Conservation (phyloP, 148 eudicot species). For the Drosera capensis region DNA sequence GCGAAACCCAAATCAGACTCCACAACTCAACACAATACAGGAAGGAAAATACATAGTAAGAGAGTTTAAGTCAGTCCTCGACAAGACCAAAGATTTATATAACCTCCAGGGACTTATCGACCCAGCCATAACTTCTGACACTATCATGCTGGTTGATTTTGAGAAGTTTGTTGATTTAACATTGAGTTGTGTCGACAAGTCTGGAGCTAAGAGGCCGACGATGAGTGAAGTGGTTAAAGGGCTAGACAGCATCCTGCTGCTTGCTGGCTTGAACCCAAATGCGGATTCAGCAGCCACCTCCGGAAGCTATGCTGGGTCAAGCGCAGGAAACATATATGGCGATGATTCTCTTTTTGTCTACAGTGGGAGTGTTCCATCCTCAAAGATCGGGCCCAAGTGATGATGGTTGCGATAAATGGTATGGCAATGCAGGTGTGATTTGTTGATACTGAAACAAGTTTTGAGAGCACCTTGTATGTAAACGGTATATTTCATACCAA, state of each 20-base stretch:
- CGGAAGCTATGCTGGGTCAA: conserved; percentile 22
- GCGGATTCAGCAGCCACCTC: conserved; percentile 46
- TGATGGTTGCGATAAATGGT: no score
- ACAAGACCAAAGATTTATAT: conserved; percentile 31
- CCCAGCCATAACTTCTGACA: conserved; percentile 20
- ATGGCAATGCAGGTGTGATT: no score
- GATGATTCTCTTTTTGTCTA: no score
- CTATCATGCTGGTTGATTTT: conserved; percentile 23
- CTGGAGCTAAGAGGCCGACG: conserved; percentile 35
- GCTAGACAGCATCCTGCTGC: conserved; percentile 44
- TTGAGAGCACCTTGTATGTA: no score
- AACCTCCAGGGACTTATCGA: conserved; percentile 38
- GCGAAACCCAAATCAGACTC: no score
- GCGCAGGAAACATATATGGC: neutral
- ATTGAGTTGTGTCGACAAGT: conserved; percentile 48
- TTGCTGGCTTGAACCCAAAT: conserved; percentile 51
- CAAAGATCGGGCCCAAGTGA: no score
- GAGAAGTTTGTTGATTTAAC: conserved; percentile 52
- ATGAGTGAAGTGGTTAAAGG: conserved; percentile 74
- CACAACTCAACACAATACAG: no score
- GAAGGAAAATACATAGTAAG: conserved; percentile 54
- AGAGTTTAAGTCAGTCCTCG: conserved; percentile 29
- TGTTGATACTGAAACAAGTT: no score
- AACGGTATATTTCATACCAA: no score
- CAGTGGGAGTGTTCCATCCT: no score